These are phyloP conservation scores for Echites panduratus DNA, from an alignment of 257 asterid genomes.

Conservation along the genomic window DNA sequence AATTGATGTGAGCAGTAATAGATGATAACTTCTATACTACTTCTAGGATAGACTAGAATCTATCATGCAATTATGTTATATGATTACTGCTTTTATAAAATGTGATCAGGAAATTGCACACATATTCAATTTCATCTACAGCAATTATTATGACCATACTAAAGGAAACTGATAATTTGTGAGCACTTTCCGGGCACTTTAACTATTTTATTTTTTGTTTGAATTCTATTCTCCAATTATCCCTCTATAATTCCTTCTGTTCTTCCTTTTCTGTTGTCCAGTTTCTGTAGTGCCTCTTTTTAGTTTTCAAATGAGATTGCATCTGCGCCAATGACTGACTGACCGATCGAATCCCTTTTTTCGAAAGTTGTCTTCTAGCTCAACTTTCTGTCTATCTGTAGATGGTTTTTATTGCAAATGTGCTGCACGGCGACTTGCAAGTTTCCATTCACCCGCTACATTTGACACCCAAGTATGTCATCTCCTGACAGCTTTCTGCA, in stretches of 20 bases:
- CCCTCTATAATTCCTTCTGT: background rate
- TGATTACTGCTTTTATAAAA: too few species aligned
- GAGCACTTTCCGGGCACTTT: background rate
- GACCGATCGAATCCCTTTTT: background rate
- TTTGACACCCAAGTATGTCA: too few species aligned
- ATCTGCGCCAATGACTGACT: background rate
- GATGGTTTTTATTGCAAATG: background rate
- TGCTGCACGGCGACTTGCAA: background rate
- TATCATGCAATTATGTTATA: too few species aligned
- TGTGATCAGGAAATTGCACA: too few species aligned
- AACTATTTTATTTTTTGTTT: too few species aligned
- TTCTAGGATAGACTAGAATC: background rate
- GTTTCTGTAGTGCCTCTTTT: background rate
- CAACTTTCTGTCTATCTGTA: too few species aligned
- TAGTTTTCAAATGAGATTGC: too few species aligned
- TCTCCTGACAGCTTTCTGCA: background rate
- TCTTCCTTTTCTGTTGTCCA: background rate
- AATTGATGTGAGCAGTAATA: background rate
- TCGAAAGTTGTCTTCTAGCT: background rate
- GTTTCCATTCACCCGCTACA: background rate
- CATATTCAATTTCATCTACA: too few species aligned
- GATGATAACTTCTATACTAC: background rate
- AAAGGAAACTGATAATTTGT: too few species aligned
- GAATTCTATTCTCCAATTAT: background rate
- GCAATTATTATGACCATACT: too few species aligned